Evolutionary conservation across 148 eudicot genomes (phyloP).

Genomic region (Persicaria tinctoria): DNA sequence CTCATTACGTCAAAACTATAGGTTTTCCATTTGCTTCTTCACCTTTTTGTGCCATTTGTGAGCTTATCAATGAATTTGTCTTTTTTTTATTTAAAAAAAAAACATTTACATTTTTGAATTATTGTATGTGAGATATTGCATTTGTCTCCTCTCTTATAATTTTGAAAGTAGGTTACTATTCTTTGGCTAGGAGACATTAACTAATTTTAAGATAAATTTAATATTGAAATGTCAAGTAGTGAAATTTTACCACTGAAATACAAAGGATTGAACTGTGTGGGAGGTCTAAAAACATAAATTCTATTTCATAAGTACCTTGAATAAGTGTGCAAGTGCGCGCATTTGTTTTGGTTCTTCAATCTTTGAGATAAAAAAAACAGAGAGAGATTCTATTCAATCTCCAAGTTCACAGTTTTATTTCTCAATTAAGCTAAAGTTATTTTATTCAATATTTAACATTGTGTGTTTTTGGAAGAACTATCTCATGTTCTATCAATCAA

Average conservation of each 20-base stretch:
- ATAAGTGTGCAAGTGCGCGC: background rate
- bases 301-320: background rate
- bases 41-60: background rate
- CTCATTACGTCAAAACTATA: constrained; percentile 5
- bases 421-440: background rate
- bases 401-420: background rate
- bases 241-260: background rate
- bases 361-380: background rate
- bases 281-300: background rate
- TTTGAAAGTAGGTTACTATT: background rate
- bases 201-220: background rate
- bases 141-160: background rate
- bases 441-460: background rate
- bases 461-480: background rate
- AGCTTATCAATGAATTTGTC: background rate
- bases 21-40: background rate
- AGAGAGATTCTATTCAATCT: background rate
- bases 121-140: background rate
- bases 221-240: background rate
- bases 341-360: background rate
- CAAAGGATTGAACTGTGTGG: constrained; percentile 1
- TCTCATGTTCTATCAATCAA: background rate
- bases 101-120: background rate
- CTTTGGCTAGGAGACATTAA: background rate
- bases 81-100: too few relatives aligned